Conservation (phyloP, 345 rosid species). For the Salix koriyanagi region DNA sequence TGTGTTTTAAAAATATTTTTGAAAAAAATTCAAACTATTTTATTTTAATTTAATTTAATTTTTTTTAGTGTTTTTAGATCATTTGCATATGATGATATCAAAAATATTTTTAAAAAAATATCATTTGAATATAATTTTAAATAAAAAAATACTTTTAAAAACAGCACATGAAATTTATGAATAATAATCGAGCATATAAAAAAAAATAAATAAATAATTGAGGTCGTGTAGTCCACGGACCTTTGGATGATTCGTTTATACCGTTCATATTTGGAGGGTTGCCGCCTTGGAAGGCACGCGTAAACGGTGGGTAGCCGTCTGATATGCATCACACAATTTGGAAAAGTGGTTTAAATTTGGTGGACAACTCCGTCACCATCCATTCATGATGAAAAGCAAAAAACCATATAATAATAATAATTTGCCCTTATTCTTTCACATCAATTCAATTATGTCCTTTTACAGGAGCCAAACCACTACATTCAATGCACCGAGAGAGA, state of each 20-base stretch:
- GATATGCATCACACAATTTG: background rate
- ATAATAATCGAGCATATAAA: no score
- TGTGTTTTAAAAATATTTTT: no score
- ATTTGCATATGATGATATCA: no score
- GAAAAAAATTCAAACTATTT: no score
- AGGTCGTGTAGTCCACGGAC: background rate
- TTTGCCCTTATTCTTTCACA: background rate
- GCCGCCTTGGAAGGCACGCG: background rate
- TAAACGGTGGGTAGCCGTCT: constrained; percentile 6
- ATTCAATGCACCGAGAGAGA: background rate
- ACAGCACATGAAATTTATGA: no score
- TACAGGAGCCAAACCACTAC: background rate
- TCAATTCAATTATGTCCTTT: background rate
- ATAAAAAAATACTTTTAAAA: no score
- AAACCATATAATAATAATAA: background rate
- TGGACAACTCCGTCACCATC: background rate
- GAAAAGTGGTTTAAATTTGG: background rate
- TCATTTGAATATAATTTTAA: no score
- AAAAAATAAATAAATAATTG: background rate
- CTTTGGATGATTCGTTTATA: background rate
- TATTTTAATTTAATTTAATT: no score
- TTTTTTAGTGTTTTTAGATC: no score
- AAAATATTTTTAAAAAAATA: no score
- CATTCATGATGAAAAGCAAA: background rate
- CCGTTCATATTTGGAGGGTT: background rate